Base-by-base conservation (phyloP, 2,329 filamentous ascomycete genomes). In the Volutella citrinella region DNA sequence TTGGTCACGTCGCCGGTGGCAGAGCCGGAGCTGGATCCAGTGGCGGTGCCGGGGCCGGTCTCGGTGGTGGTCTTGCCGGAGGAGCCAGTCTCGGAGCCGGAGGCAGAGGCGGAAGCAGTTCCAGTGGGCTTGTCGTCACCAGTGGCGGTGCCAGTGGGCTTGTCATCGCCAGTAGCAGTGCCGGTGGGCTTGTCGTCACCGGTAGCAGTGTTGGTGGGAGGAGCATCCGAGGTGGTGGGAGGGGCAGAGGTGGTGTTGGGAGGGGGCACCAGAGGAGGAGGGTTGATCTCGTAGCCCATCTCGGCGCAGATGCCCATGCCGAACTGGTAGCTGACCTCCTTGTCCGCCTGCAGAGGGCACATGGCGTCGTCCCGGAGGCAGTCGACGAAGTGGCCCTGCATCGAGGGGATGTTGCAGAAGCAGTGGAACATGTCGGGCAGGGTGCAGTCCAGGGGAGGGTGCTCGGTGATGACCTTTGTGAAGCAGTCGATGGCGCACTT, bases 251-350 rank as follows among this genome's bases (percentile, higher is more conserved):
- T n/a, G n/a, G n/a, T n/a, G n/a, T n/a, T n/a, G n/a, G n/a, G n/a
- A n/a, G n/a, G n/a, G n/a, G n/a, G n/a, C n/a, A n/a, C n/a, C n/a
- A n/a, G n/a, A n/a, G n/a, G n/a, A n/a, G n/a, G n/a, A n/a, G n/a
- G n/a, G n/a, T n/a, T n/a, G n/a, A n/a, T n/a, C n/a, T n/a, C n/a
- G n/a, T n/a, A 30, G 26, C 19, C 11, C 20, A 27, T 15, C 26
- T 27, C 11, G 19, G 18, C 21, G 68, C 74, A 52, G 13, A 50
- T 34, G 26, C 41, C 41, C n/a, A 45, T 39, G 12, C 48, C 44
- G 19, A 51, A 51, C 18, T 18, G 27, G 23, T n/a, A n/a, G n/a
- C n/a, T n/a, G n/a, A n/a, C n/a, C n/a, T n/a, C n/a, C n/a, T n/a
- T n/a, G n/a, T n/a, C n/a, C n/a, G n/a, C n/a, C n/a, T n/a, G n/a